These are phyloP conservation scores for Xylaria sp. DNA, from an alignment of 2,329 filamentous ascomycete species.

Conservation along the genomic window DNA sequence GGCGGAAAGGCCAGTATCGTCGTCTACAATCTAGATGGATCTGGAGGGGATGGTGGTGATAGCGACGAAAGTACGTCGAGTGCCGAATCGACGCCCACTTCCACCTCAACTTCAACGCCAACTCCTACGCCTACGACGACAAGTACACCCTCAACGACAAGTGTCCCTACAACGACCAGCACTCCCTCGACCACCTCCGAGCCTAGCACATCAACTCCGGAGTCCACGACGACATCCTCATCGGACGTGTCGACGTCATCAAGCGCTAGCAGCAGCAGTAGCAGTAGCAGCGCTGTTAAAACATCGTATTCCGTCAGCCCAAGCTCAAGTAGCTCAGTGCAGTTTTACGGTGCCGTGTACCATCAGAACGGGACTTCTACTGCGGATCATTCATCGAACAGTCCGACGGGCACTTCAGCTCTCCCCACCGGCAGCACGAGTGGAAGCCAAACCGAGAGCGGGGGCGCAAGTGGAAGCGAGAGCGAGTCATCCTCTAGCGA, in stretches of 20 bases:
- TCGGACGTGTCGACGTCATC: constrained; percentile 18
- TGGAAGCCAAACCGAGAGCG: constrained; percentile 37
- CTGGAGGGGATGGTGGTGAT: constrained; percentile 47
- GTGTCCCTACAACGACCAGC: constrained; percentile 23
- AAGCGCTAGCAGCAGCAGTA: constrained; percentile 10
- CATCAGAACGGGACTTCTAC: constrained; percentile 59
- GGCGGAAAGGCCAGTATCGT: constrained; percentile 75
- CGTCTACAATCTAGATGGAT: constrained; percentile 63
- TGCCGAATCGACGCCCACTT: constrained; percentile 39
- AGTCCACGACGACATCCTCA: constrained; percentile 19
- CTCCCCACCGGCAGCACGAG: constrained; percentile 23
- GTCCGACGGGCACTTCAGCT: constrained; percentile 45
- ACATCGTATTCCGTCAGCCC: constrained; percentile 32
- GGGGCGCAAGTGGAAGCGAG: constrained; percentile 27
- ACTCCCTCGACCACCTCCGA: constrained; percentile 40
- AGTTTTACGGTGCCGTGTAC: constrained; percentile 62
- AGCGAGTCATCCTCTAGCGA: constrained; percentile 49
- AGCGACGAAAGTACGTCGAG: constrained; percentile 39
- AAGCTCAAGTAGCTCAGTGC: constrained; percentile 37
- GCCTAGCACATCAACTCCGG: constrained; percentile 30
- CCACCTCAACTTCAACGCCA: constrained; percentile 44
- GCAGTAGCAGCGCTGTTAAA: constrained; percentile 1
- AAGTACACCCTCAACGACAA: constrained; percentile 26
- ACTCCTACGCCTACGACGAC: constrained; percentile 43
- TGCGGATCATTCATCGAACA: constrained; percentile 34